Base-by-base conservation (phyloP, 2,329 filamentous ascomycete genomes). In the Orbilia brochopaga region DNA sequence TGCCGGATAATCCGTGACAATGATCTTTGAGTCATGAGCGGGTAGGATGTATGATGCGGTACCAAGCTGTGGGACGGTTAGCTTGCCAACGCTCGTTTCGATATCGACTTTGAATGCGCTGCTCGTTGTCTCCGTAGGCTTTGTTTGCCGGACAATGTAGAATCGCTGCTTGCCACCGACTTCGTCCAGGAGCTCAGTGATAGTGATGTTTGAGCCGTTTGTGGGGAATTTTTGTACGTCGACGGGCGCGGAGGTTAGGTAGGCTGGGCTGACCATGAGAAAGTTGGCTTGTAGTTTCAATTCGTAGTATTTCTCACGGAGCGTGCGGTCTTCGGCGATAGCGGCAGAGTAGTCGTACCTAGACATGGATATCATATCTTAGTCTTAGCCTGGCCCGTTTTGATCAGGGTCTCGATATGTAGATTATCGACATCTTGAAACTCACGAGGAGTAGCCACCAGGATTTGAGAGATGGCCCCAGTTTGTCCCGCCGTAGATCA, bases 401-500 rank as follows among this genome's bases (percentile, higher is more conserved):
- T n/a, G n/a, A n/a, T n/a, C 32, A 35, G 37, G 13, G n/a, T 1
- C 17, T 57, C 30, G 1, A 32, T n/a, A n/a, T n/a, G n/a, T n/a
- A n/a, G n/a, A n/a, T n/a, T n/a, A n/a, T n/a, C 11, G 8, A 52
- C 15, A 19, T 27, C 4, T 27, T 44, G 21, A 27, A 50, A 64
- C 66, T 51, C 37, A 70, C 66, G 66, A 70, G 42, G 66, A 70
- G 23, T 70, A 70, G n/a, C 66, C 66, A 51, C 66, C 66, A 10
- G 66, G 59, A 27, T 64, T 56, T 17, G 74, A 72, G 50, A 76
- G 35, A 17, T 91, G 92, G 0, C 90, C 90, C 90, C 90, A 93
- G 77, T 93, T 94, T 0, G 90, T 92, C 4, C 90, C 90, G 13
- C 90, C 90, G 74, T 84, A 90, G 0, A 84, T 87, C 90, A 92